Percentiles rank a stretch among this genome's conserved stretches.
These are phyloP conservation scores for Magnaporthiopsis incrustans DNA, from an alignment of 2,329 filamentous ascomycete species.

Conservation along the genomic window DNA sequence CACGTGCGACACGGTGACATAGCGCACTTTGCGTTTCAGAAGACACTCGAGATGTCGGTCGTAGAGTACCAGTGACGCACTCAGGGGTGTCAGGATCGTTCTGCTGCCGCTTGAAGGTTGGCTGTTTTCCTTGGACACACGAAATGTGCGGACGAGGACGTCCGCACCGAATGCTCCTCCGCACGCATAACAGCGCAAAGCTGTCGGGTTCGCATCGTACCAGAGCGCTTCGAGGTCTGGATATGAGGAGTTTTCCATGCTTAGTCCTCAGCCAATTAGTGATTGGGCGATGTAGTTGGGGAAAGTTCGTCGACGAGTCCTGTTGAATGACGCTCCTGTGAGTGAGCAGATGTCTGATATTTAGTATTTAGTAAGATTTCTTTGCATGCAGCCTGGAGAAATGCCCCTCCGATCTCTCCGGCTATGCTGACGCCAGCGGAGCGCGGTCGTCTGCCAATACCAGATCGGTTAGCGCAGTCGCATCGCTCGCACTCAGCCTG, in stretches of 20 bases:
- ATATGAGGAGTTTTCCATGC: not conserved
- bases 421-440: too few relatives aligned
- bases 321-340: too few relatives aligned
- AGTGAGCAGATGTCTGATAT: too few relatives aligned
- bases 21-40: not conserved
- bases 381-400: too few relatives aligned
- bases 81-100: not conserved
- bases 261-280: not conserved
- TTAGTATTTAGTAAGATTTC: too few relatives aligned
- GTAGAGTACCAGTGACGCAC: not conserved
- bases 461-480: too few relatives aligned
- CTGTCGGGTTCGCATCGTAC: not conserved
- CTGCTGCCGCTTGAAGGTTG: not conserved
- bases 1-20: not conserved
- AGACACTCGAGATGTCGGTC: conserved; percentile 1
- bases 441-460: too few relatives aligned
- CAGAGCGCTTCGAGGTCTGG: conserved; percentile 1
- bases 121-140: not conserved
- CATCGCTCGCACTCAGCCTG: too few relatives aligned
- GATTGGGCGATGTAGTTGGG: not conserved
- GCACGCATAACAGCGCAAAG: not conserved
- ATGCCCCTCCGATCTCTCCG: too few relatives aligned
- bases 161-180: not conserved
- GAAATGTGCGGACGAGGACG: not conserved
- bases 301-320: not conserved